Conservation (phyloP, 2,329 filamentous ascomycete species). For the Pseudophaeomoniella oleicola region DNA sequence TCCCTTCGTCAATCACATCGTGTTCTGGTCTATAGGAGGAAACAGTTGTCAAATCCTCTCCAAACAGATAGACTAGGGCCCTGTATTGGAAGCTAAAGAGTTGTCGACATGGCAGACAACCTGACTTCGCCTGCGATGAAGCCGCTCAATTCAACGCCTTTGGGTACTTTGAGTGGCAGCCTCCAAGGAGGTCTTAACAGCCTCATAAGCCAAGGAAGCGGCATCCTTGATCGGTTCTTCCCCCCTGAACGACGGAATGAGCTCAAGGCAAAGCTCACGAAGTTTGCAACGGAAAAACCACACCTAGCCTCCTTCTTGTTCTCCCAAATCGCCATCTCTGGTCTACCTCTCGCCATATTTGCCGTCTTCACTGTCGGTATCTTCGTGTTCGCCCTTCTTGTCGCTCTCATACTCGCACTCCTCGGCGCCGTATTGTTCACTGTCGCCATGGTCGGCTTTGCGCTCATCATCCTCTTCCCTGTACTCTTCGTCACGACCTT, state of each 20-base stretch:
- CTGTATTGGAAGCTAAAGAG: too few species aligned
- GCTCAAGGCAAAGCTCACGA: constrained; percentile 36
- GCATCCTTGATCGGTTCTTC: constrained; percentile 35
- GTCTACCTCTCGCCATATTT: constrained; percentile 56
- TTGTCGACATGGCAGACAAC: neutral
- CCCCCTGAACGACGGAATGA: constrained; percentile 46
- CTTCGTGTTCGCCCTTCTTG: constrained; percentile 46
- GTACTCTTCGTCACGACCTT: constrained; percentile 51
- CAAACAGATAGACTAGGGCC: too few species aligned
- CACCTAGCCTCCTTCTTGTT: constrained; percentile 55
- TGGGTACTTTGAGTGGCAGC: constrained; percentile 4
- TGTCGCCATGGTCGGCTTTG: constrained; percentile 53
- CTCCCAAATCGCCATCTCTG: constrained; percentile 49
- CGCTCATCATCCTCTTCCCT: constrained; percentile 53
- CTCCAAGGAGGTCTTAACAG: constrained; percentile 10
- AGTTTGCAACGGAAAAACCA: constrained; percentile 50
- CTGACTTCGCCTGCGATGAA: neutral
- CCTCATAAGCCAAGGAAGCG: constrained; percentile 6
- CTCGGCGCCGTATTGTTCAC: constrained; percentile 44
- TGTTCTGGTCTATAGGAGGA: too few species aligned
- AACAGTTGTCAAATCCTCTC: too few species aligned
- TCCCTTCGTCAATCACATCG: too few species aligned
- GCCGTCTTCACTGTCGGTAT: constrained; percentile 48
- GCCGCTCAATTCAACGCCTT: neutral
- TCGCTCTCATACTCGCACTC: constrained; percentile 39